Conservation (phyloP, 768 basidiomycete species). For the Amanita polypyramis region DNA sequence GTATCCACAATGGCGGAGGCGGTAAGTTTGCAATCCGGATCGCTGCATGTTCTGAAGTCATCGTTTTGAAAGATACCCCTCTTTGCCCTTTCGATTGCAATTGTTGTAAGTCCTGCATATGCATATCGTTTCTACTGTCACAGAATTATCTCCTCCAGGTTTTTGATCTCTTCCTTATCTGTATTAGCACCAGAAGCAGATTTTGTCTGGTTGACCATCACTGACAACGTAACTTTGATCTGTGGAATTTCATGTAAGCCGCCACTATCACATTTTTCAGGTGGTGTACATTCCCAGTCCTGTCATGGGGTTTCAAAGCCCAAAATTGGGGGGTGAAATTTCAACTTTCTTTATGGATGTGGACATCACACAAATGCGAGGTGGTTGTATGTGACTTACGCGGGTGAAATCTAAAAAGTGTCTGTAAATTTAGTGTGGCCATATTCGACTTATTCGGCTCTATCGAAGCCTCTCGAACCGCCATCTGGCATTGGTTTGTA, state of each 20-base stretch:
- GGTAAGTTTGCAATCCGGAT: slow-evolving; percentile 34
- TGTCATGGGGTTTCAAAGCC: not conserved
- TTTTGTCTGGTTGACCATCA: too few relatives aligned
- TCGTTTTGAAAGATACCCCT: slow-evolving; percentile 54
- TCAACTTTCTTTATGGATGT: not conserved
- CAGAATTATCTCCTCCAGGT: slow-evolving; percentile 10
- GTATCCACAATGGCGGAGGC: slow-evolving; percentile 56
- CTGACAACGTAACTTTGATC: not conserved
- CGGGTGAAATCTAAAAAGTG: not conserved
- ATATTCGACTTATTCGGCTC: slow-evolving; percentile 25
- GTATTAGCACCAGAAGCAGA: not conserved
- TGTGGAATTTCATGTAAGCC: not conserved
- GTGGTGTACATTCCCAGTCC: too few relatives aligned
- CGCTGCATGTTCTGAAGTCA: slow-evolving; percentile 15
- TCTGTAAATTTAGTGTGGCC: too few relatives aligned
- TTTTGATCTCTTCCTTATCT: slow-evolving; percentile 10
- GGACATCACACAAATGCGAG: too few relatives aligned
- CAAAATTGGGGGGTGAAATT: too few relatives aligned
- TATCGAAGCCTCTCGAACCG: slow-evolving; percentile 45
- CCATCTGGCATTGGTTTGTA: slow-evolving; percentile 29
- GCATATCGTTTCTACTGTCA: not conserved
- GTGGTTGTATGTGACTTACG: too few relatives aligned
- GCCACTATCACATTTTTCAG: too few relatives aligned
- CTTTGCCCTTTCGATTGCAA: slow-evolving; percentile 85
- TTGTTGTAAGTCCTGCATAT: slow-evolving; percentile 52